phyloP scores from a whole-genome alignment of 2,329 filamentous ascomycete species.

The Akanthomyces muscarius region DNA sequence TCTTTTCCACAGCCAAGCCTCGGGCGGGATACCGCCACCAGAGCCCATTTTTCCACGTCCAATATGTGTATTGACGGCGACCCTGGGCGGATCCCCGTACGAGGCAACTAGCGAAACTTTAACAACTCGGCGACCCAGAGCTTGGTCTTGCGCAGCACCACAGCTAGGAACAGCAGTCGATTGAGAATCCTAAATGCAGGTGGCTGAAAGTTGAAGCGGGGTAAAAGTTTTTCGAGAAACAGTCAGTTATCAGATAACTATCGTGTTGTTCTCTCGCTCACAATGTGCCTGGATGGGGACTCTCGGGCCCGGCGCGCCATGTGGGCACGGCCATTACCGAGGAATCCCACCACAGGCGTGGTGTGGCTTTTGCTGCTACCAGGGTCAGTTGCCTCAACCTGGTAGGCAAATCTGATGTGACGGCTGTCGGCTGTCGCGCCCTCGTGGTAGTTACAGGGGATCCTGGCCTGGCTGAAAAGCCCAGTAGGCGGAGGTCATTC shows the following conservation, averaged over 20 bases:
- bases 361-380: not conserved
- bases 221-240: not conserved
- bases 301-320: not conserved
- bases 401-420: not conserved
- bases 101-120: slow-evolving; percentile 5
- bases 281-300: not conserved
- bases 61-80: not conserved
- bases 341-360: not conserved
- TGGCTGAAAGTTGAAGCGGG: not conserved
- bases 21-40: not conserved
- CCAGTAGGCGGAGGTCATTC: not conserved
- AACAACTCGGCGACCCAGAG: not conserved
- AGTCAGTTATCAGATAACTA: not conserved
- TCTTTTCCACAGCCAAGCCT: not conserved
- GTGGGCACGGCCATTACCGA: slow-evolving; percentile 15
- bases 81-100: not conserved
- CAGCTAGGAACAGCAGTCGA: not conserved
- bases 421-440: not conserved
- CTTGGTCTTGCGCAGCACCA: not conserved
- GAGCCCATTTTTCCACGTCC: not conserved
- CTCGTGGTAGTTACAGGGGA: not conserved
- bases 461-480: slow-evolving; percentile 2
- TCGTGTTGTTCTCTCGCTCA: not conserved
- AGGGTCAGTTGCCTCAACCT: not conserved
- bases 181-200: not conserved